Conservation (phyloP, 805 yeast genomes). For the Nakazawaea siamensis region DNA sequence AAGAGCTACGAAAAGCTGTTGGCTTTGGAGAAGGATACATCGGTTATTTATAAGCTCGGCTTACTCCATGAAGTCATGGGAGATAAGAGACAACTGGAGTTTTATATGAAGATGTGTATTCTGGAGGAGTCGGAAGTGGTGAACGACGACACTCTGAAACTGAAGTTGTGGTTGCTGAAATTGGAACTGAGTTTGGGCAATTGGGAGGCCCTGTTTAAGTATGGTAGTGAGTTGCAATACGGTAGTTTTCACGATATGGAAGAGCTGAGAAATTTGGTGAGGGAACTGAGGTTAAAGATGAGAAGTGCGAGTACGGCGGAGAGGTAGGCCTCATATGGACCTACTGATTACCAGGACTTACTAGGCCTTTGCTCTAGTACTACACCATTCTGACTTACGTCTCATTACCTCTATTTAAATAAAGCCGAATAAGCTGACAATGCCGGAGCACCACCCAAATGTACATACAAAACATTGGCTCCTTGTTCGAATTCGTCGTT, state of each 20-base stretch:
- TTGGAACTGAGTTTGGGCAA: slow-evolving; percentile 47
- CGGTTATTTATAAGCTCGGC: slow-evolving; percentile 61
- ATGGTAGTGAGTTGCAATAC: slow-evolving; percentile 61
- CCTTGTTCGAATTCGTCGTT: slow-evolving; percentile 21
- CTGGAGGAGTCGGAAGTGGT: slow-evolving; percentile 64
- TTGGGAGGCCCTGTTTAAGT: slow-evolving; percentile 61
- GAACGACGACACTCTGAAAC: slow-evolving; percentile 68
- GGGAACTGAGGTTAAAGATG: slow-evolving; percentile 62
- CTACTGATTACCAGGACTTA: no score
- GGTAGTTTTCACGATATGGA: slow-evolving; percentile 84
- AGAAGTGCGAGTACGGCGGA: slow-evolving; percentile 12
- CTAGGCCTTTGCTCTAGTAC: no score
- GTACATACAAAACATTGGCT: slow-evolving; percentile 22
- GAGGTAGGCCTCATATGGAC: no score
- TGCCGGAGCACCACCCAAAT: slow-evolving; percentile 26
- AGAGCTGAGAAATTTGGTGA: slow-evolving; percentile 77
- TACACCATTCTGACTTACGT: no score
- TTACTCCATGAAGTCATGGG: slow-evolving; percentile 49
- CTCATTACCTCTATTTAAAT: slow-evolving; percentile 7
- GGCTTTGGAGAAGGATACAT: slow-evolving; percentile 38
- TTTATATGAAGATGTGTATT: slow-evolving; percentile 60
- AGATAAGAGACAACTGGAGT: slow-evolving; percentile 43
- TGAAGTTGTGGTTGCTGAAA: slow-evolving; percentile 81
- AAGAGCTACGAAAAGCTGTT: slow-evolving; percentile 78
- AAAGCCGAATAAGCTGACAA: slow-evolving; percentile 20